Base-by-base conservation (phyloP, 2,329 filamentous ascomycete genomes). In the Colletotrichum falcatum region DNA sequence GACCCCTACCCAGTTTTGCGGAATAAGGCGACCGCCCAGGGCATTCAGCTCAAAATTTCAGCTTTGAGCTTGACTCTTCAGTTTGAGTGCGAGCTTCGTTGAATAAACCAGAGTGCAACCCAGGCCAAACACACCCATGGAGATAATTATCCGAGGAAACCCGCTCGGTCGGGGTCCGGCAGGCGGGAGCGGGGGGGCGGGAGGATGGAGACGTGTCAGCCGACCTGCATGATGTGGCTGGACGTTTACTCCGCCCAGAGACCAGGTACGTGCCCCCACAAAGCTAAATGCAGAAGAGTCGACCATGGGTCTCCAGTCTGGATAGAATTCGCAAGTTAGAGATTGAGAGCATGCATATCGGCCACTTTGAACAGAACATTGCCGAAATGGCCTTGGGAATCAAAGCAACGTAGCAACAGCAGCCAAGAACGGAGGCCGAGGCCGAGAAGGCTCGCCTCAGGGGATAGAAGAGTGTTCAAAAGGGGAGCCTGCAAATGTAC, bases 161-260 rank as follows among this genome's bases (percentile, higher is more conserved):
- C 18, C 46, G 55, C 55, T 66, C 46, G 54, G 63, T 53, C 44
- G 33, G 44, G 54, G 46, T 59, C 63, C 46, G 54, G 37, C 44
- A 16, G 23, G 12, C 46, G 33, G 46, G 30, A 26, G 44, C 18
- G 20, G 18, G 30, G 48, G 48, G 14, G 26, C 16, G 23, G 55
- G 37, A 37, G 30, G 46, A 20, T 48, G 51, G 20, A 33, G 28
- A 37, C 30, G 6, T 48, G 44, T 46, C 28, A 26, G 49, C 37
- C 37, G 39, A 53, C 60, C 14, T 51, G 39, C 28, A 49, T 61
- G 59, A 51, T 65, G 61, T 64, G 61, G 61, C 61, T 65, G 28
- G 33, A 63, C 20, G 20, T n/a, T 23, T 18, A 33, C 44, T 49
- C 49, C 48, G n/a, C n/a, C 51, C 26, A 33, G 28, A 3, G 16